Evolutionary conservation across 2,329 filamentous ascomycete species (phyloP).

Genomic region (Microdochium bolleyi): DNA sequence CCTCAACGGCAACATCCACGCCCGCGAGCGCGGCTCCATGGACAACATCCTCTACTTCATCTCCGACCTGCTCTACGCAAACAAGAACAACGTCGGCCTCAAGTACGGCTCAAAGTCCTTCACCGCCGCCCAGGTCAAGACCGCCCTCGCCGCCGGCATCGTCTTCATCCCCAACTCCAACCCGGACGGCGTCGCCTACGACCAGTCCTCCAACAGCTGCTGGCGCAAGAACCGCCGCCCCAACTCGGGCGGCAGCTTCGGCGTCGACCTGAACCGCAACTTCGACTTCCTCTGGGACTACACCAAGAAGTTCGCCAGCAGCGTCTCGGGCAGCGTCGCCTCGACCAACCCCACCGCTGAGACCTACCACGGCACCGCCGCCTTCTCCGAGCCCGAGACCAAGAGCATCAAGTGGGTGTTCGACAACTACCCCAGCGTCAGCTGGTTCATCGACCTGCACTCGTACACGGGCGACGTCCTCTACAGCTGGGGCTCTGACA

Average conservation of each 20-base stretch:
- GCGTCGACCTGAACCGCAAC: slow-evolving; percentile 48
- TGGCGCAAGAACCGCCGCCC: slow-evolving; percentile 51
- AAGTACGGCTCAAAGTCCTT: slow-evolving; percentile 43
- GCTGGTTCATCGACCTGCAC: slow-evolving; percentile 53
- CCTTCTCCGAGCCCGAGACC: slow-evolving; percentile 49
- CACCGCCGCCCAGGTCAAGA: slow-evolving; percentile 41
- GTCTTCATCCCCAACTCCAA: slow-evolving; percentile 45
- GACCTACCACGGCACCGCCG: slow-evolving; percentile 41
- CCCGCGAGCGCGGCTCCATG: slow-evolving; percentile 48
- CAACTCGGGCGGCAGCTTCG: slow-evolving; percentile 9
- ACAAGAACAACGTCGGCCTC: slow-evolving; percentile 38
- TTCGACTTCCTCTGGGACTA: slow-evolving; percentile 52
- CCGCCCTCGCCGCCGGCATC: slow-evolving; percentile 42
- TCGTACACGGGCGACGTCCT: slow-evolving; percentile 43
- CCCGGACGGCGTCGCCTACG: slow-evolving; percentile 44
- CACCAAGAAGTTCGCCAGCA: slow-evolving; percentile 28
- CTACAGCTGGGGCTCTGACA: slow-evolving; percentile 50
- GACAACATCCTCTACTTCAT: slow-evolving; percentile 52
- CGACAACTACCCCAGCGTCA: slow-evolving; percentile 37
- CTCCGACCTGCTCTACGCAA: slow-evolving; percentile 47
- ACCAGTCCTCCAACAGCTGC: slow-evolving; percentile 39
- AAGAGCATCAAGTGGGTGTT: slow-evolving; percentile 45
- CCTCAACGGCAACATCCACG: slow-evolving; percentile 25
- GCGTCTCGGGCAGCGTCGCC: slow-evolving; percentile 27
- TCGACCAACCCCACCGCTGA: slow-evolving; percentile 34